A percentile compares a stretch with the other conserved stretches of the same genome.
These are phyloP conservation scores for Xerocomellus chrysenteron DNA, from an alignment of 768 basidiomycete genomes.

Conservation along the genomic window DNA sequence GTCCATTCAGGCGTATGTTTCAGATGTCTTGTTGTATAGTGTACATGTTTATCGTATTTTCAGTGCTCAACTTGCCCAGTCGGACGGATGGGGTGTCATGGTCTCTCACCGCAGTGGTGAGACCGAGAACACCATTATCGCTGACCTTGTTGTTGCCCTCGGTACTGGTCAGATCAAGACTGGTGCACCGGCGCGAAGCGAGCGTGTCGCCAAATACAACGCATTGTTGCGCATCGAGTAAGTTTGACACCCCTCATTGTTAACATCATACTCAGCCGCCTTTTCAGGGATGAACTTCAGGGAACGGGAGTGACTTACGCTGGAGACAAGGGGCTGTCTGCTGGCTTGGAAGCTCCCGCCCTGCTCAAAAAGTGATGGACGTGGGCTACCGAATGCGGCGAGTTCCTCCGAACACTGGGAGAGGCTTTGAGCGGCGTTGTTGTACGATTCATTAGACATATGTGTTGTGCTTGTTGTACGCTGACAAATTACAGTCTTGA, in stretches of 20 bases:
- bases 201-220: conserved; percentile 97
- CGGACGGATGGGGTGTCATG: conserved; percentile 99
- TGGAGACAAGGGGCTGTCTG: conserved; percentile 76
- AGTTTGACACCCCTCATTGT: conserved; percentile 28
- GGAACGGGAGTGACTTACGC: conserved; percentile 68
- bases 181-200: conserved; percentile 92
- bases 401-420: conserved; percentile 4
- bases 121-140: conserved; percentile 96
- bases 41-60: conserved; percentile 3
- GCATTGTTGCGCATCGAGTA: conserved; percentile 87
- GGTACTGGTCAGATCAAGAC: conserved; percentile 97
- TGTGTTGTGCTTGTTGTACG: conserved; percentile 23
- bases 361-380: conserved; percentile 59
- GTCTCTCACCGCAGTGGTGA: conserved; percentile 98
- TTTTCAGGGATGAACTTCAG: conserved; percentile 68
- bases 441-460: conserved; percentile 32
- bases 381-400: conserved; percentile 1
- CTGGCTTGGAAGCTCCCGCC: conserved; percentile 70
- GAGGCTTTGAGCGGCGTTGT: conserved; percentile 8
- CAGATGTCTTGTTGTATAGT: background rate
- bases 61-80: conserved; percentile 93
- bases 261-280: background rate
- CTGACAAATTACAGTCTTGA: conserved; percentile 22
- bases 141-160: conserved; percentile 92
- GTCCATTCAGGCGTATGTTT: conserved; percentile 93